Base-by-base conservation (phyloP, 345 rosid genomes). In the Salix dunnii region DNA sequence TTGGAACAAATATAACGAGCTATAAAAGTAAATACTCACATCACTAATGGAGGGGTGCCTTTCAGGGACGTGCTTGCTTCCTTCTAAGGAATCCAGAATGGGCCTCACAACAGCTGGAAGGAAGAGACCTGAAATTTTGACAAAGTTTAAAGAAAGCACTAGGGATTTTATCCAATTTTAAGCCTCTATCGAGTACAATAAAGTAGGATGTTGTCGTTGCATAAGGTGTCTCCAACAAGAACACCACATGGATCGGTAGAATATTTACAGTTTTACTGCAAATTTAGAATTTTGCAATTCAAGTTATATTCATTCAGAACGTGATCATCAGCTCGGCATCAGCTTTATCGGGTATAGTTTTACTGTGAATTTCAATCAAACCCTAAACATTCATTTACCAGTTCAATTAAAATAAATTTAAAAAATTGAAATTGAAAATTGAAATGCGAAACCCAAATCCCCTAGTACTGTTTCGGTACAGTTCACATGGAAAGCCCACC, bases 21-120 rank as follows among this genome's bases (percentile, higher is more conserved):
- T 55, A 18, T 55, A 61, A 42, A 38, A 13, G 16, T 9, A 58
- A 25, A 31, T 33, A 78, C 98, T 89, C 77, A 96, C 99, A 83
- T 92, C 90, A 53, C 85, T 89, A 71, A 92, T 79, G 23, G 96
- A 84, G 74, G 97, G 92, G 60, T 87, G 94, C 72, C 13, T 25
- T 23, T 30, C 67, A 62, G 87, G 87, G 72, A 96, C 96, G 84
- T 90, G 85, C 84, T 96, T 92, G 66, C 95, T 85, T 28, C 97
- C 82, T 83, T 92, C 98, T 21, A 91, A 82, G 17, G 99, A 96
- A 81, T 96, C 98, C 33, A 96, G 84, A 23, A 96, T 89, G 77
- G 99, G 99, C 84, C 97, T 90, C 70, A 94, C 98, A 68, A 91
- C 93, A 71, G 99, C 98, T 27, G 98, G 99, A 77, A 94, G 90